Evolutionary conservation across 75 land plant species (phyloP).

Genomic region (Pseudotsuga menziesii): DNA sequence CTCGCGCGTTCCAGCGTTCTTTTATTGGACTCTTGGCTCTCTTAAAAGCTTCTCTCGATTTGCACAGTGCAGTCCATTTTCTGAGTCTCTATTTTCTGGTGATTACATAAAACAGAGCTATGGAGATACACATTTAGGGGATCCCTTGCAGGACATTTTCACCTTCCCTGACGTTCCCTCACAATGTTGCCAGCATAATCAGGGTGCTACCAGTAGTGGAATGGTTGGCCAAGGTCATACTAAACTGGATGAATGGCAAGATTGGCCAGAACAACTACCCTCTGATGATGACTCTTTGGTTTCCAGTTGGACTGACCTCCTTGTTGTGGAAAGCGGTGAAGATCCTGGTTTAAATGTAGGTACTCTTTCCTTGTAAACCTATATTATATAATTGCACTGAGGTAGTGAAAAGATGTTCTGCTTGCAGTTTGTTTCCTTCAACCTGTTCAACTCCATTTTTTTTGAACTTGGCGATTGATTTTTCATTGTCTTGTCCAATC

Average conservation of each 20-base stretch:
- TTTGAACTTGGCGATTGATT: not conserved
- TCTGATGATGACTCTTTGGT: slow-evolving; percentile 5
- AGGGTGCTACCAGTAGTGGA: slow-evolving; percentile 1
- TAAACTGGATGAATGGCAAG: slow-evolving; percentile 1
- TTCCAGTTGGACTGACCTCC: not conserved
- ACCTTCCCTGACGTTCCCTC: slow-evolving; percentile 5
- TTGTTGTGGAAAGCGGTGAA: slow-evolving; percentile 2
- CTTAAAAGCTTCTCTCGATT: too few species aligned
- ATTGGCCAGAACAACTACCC: slow-evolving; percentile 5
- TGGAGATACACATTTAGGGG: slow-evolving; percentile 1
- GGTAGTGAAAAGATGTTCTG: not conserved
- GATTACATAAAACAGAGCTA: slow-evolving; percentile 10
- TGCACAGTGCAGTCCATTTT: too few species aligned
- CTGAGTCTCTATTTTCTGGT: slow-evolving; percentile 8
- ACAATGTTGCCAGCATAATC: slow-evolving; percentile 4
- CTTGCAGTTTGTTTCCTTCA: not conserved
- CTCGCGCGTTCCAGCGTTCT: too few species aligned
- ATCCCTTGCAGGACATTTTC: not conserved
- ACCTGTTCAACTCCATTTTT: not conserved
- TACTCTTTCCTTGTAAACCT: not conserved
- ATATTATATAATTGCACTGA: not conserved
- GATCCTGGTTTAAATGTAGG: slow-evolving; percentile 11
- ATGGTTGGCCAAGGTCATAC: not conserved
- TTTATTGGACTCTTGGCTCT: too few species aligned
- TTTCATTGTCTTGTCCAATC: not conserved